Conservation (phyloP, 202 grass and related monocot genomes). For the Setaria italica region DNA sequence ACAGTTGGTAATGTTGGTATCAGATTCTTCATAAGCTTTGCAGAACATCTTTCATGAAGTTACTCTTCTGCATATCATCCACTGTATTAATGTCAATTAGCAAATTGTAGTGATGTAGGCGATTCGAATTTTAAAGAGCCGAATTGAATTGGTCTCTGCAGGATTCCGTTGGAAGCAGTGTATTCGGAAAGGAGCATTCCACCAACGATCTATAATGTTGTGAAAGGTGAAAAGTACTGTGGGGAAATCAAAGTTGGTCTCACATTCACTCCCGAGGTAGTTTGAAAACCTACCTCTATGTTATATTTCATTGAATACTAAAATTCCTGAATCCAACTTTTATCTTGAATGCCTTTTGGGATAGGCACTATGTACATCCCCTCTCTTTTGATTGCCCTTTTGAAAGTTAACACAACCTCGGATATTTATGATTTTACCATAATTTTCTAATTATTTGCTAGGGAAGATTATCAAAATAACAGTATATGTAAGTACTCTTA, state of each 20-base stretch:
- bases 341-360: not conserved
- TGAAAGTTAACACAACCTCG: not conserved
- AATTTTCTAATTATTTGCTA: not conserved
- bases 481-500: not conserved
- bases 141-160: slow-evolving; percentile 42
- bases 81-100: not conserved
- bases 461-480: not conserved
- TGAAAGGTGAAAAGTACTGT: slow-evolving; percentile 80
- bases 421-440: not conserved
- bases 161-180: slow-evolving; percentile 81
- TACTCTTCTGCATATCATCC: slow-evolving; percentile 12
- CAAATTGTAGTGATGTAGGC: not conserved
- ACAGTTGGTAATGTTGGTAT: not conserved
- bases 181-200: slow-evolving; percentile 75
- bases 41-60: slow-evolving; percentile 32
- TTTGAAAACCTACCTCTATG: slow-evolving; percentile 2
- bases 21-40: slow-evolving; percentile 12
- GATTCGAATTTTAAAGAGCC: not conserved
- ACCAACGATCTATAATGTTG: slow-evolving; percentile 78
- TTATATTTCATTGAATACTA: slow-evolving; percentile 26
- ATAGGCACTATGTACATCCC: not conserved
- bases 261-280: slow-evolving; percentile 79
- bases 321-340: slow-evolving; percentile 34
- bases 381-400: not conserved
- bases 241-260: slow-evolving; percentile 91